Evolutionary conservation across 768 basidiomycete genomes (phyloP), one percentile per base, ranked within the genome.

Genomic region (Rhodotorula toruloides): DNA sequence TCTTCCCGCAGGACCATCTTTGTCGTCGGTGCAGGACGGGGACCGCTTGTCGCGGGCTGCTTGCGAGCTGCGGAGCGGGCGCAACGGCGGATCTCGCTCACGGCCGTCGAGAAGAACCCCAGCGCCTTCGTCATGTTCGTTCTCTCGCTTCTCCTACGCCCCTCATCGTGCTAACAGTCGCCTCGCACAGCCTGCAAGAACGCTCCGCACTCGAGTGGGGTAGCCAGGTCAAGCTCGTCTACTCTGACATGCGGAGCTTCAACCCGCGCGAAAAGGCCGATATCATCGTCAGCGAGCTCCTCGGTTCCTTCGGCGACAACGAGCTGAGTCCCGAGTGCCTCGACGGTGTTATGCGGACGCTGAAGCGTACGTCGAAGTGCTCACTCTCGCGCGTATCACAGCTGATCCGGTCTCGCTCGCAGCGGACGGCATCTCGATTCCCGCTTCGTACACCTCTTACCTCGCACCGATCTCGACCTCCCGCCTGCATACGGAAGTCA

Each of bases 281-380:
- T 77, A 90, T 99, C 68, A 80, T 99, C 63, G 87, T 99, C 74
- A 94, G 89, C 79, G 96, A 99, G 77, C 83, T 99, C 29, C 79
- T 99, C 73, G 96, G 96, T 7, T 93, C 91, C 8, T 98, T 99
- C 79, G 96, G 94, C 3, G 96, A 99, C 78, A 99, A 99, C 66
- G 96, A 99, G 77, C 84, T 98, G 54, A 93, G 91, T 75, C 96
- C 96, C 0, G 96, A 99, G 77, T 99, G 96, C 78, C 81, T 99
- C 42, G 96, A 99, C 76, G 96, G 96, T 19, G 93, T 91, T 14
- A 85, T 88, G 84, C 81, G 94, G 54, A 93, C 91, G 76, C 80
- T 99, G 76, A 94, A 96, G 81, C 82, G 91, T 92, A 72, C 75
- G 86, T 81, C 48, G 40, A 31, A 43, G 12, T 21, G n/a, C 9